Evolutionary conservation across 441 rosid species (phyloP), one percentile per base, ranked within the genome.

Genomic region (Arabidopsis hybrid): DNA sequence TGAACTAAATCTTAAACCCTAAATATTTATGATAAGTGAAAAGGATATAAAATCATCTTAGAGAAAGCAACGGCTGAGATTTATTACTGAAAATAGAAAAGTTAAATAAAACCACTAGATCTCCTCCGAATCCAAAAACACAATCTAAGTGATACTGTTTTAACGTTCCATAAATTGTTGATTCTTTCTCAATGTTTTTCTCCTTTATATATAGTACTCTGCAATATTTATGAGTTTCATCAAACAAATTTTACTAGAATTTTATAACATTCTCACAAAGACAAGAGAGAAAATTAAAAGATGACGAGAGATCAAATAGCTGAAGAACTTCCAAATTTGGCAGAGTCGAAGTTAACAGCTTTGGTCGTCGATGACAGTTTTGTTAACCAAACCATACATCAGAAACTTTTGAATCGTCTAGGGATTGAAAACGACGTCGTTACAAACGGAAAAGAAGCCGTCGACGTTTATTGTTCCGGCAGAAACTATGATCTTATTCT

Each of bases 371-470:
- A 91, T 57, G 93, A 92, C 40, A 72, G 72, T 77, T 67, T 50
- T 13, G 79, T 84, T 11, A 86, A 69, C 62, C 87, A 79, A 67
- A 79, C 17, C 18, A 75, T 89, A 42, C 95, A 92, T 69, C 82
- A 77, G 18, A 83, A 61, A 63, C 79, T 90, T 3, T 32, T 90
- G 56, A 59, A 82, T 32, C 83, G 82, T 59, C 79, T 91, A 6
- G 80, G 80, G 21, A 77, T 93, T 0, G 67, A 80, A 68, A 84
- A 80, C 72, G 82, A 83, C 38, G 85, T 76, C 1, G 95, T 79
- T 3, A 60, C 17, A 2, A 87, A 91, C 21, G 98, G 97, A 7
- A 81, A 90, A 70, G 93, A 91, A 82, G 97, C 96, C 1, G 79
- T 93, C 1, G 95, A 89, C 6, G 71, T 83, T 34, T 89, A 87